Percentiles rank a stretch among this genome's conserved stretches.
phyloP scores from a whole-genome alignment of 768 basidiomycete species.

The Xerocomus potaroensis region DNA sequence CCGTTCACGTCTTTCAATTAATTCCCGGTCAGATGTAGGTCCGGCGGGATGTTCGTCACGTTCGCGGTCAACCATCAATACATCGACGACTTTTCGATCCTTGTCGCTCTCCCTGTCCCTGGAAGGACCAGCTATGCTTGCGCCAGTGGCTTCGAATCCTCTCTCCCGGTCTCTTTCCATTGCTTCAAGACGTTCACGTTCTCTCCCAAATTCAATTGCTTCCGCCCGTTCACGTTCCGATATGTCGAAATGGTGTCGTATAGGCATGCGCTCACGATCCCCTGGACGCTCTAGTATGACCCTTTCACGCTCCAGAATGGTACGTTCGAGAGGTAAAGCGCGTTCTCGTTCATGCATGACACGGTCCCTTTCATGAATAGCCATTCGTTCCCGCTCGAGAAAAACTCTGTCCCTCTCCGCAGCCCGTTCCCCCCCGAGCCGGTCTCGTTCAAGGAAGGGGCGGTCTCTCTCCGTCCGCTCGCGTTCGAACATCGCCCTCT shows the following conservation, averaged over 20 bases:
- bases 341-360: conserved; percentile 24
- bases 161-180: conserved; percentile 30
- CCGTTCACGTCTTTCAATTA: conserved; percentile 24
- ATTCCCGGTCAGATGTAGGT: conserved; percentile 20
- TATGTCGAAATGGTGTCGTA: conserved; percentile 21
- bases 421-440: conserved; percentile 19
- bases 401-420: conserved; percentile 19
- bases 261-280: conserved; percentile 24
- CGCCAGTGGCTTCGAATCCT: conserved; percentile 16
- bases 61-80: conserved; percentile 16
- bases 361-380: conserved; percentile 23
- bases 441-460: conserved; percentile 14
- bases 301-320: conserved; percentile 21
- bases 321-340: conserved; percentile 13
- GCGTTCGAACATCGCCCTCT: conserved; percentile 21
- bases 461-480: conserved; percentile 26
- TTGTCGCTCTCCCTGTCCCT: conserved; percentile 25
- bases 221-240: conserved; percentile 27
- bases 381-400: conserved; percentile 23
- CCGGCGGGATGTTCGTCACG: conserved; percentile 21
- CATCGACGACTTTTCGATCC: conserved; percentile 16
- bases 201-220: conserved; percentile 32
- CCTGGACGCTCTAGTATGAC: conserved; percentile 16
- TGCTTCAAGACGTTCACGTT: conserved; percentile 27
- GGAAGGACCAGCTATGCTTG: conserved; percentile 6